phyloP scores from a whole-genome alignment of 176 grass and related monocot genomes.

The Microstegium vimineum region DNA sequence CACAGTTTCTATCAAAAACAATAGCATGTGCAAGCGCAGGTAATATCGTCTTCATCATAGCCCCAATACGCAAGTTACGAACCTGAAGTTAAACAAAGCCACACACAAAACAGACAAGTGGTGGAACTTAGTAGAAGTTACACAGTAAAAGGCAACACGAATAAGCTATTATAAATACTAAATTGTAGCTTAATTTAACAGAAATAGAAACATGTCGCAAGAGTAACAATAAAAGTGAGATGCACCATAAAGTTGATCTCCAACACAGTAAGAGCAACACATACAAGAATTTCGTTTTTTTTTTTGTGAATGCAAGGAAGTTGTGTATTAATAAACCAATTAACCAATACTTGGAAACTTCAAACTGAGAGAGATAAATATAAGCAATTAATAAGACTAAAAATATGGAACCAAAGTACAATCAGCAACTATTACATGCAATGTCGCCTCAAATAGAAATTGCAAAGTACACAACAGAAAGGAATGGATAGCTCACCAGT shows the following conservation, averaged over 20 bases:
- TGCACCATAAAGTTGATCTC: conserved; percentile 5
- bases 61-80: conserved; percentile 88
- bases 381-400: conserved; percentile 25
- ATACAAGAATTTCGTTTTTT: background rate
- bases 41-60: conserved; percentile 96
- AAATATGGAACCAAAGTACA: conserved; percentile 28
- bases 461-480: conserved; percentile 19
- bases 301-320: background rate
- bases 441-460: conserved; percentile 15
- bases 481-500: conserved; percentile 51
- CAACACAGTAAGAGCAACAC: background rate
- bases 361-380: conserved; percentile 17
- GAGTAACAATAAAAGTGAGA: background rate
- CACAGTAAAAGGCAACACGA: background rate
- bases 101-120: background rate
- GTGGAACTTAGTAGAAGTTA: background rate
- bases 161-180: conserved; percentile 8
- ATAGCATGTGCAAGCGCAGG: conserved; percentile 88
- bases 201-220: background rate
- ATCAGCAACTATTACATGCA: background rate
- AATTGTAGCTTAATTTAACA: conserved; percentile 16
- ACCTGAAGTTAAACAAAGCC: conserved; percentile 42
- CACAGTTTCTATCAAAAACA: conserved; percentile 50
- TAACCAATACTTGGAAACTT: conserved; percentile 4
- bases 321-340: background rate